Conservation (phyloP, 768 basidiomycete species). For the Lentinula edodes region DNA sequence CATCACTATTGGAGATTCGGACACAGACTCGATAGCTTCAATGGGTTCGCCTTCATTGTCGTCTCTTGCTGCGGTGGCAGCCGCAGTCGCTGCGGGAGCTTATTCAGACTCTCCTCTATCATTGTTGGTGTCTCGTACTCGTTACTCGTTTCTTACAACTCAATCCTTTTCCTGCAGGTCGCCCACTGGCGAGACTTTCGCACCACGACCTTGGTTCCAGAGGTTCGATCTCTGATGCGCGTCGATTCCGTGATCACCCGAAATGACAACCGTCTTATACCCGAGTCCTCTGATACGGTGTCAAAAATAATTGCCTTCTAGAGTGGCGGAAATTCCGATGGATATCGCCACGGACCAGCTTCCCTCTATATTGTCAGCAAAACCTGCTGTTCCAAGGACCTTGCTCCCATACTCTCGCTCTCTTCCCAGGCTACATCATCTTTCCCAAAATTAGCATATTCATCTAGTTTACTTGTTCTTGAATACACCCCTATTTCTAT, state of each 20-base stretch:
- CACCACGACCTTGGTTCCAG: conserved; percentile 6
- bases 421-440: neutral
- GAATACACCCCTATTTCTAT: neutral
- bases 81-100: conserved; percentile 3
- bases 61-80: neutral
- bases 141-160: neutral
- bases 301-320: neutral
- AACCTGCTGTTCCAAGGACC: conserved; percentile 1
- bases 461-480: conserved; percentile 6
- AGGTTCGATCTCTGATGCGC: conserved; percentile 4
- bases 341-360: neutral
- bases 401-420: conserved; percentile 2
- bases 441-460: neutral
- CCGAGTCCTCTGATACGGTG: neutral
- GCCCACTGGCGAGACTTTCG: neutral
- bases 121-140: neutral
- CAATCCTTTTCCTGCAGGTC: neutral
- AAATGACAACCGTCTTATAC: conserved; percentile 2
- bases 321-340: conserved; percentile 4
- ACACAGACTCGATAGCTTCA: conserved; percentile 1
- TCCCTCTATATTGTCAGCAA: neutral
- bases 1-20: conserved; percentile 1
- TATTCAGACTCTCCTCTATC: neutral
- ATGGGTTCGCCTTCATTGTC: conserved; percentile 3
- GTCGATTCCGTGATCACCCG: conserved; percentile 1